Evolutionary conservation across 2,329 filamentous ascomycete species (phyloP), one percentile per base, ranked within the genome.

Genomic region (Alternaria conjuncta): DNA sequence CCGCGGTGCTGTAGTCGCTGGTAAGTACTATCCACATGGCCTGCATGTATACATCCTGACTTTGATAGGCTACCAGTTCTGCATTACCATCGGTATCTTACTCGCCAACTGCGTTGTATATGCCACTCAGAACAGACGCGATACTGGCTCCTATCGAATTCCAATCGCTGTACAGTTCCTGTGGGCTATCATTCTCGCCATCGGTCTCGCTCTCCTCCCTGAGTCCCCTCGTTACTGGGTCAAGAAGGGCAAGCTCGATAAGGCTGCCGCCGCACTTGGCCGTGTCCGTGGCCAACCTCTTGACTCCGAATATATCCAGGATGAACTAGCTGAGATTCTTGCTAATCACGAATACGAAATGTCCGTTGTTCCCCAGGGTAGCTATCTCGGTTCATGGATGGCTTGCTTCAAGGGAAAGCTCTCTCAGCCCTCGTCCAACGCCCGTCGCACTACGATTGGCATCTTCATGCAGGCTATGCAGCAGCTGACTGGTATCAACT

Each of bases 291-390:
- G 91, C 66, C 91, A 96, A 84, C 86, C 90, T 54, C 76, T 83
- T 61, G 88, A 92, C 63, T 94, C 91, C 18, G 88, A 93, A 71
- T 94, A 88, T 81, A 90, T 97, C 80, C 89, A 92, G 83, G 83
- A 88, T 66, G 93, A 97, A 82, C 86, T 96, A 54, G 88, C 91
- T 60, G 93, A 97, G 84, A 95, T 97, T 72, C 87, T 96, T 66
- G 94, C 93, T 85, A 97, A 97, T 86, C 88, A 96, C 82, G 92
- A 93, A 83, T 96, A 96, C 78, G 94, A 97, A 85, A 78, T 90
- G 71, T 78, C 87, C 55, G 84, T 92, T 69, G 58, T 77, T 60
- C 76, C 74, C 18, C 69, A 77, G 63, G 75, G 71, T 57, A 75
- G 71, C 71, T 79, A 78, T 66, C 59, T 79, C 44, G 75, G 74